These are phyloP conservation scores for Microsporum audouinii DNA, from an alignment of 2,329 filamentous ascomycete species.

Conservation along the genomic window DNA sequence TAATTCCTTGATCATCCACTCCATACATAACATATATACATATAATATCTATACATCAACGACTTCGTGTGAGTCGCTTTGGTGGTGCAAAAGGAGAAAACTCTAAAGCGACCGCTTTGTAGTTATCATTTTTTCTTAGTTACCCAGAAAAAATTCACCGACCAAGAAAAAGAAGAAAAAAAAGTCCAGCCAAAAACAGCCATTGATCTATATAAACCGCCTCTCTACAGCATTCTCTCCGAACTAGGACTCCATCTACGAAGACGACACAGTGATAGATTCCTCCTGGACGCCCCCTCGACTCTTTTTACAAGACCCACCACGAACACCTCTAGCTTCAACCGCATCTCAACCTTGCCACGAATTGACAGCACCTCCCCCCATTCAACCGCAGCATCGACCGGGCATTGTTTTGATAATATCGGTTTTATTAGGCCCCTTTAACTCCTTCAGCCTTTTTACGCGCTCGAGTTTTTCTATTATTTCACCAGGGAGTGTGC, in stretches of 20 bases:
- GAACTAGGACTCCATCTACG: neutral
- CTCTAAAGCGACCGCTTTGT: constrained; percentile 5
- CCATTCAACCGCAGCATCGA: neutral
- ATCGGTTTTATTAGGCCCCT: neutral
- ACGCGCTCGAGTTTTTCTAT: neutral
- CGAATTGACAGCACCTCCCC: neutral
- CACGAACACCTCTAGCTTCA: neutral
- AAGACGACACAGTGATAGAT: neutral
- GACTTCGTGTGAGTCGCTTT: neutral
- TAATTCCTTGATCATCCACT: neutral
- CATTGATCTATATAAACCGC: neutral
- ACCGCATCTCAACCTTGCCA: constrained; percentile 2
- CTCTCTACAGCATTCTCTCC: neutral
- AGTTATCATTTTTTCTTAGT: neutral
- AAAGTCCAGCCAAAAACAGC: neutral
- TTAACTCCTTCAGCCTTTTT: neutral
- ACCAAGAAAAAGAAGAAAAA: neutral
- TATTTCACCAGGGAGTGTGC: neutral
- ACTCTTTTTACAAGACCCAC: neutral
- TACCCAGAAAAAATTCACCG: neutral
- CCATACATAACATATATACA: neutral
- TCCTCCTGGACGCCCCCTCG: neutral
- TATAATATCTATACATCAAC: neutral
- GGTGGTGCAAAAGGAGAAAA: constrained; percentile 1
- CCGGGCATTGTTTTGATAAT: neutral